Percentiles rank a stretch among this genome's conserved stretches.
Evolutionary conservation across 202 grass and related monocot genomes (phyloP).

Genomic region (Bolboschoenoplectus hybrid): DNA sequence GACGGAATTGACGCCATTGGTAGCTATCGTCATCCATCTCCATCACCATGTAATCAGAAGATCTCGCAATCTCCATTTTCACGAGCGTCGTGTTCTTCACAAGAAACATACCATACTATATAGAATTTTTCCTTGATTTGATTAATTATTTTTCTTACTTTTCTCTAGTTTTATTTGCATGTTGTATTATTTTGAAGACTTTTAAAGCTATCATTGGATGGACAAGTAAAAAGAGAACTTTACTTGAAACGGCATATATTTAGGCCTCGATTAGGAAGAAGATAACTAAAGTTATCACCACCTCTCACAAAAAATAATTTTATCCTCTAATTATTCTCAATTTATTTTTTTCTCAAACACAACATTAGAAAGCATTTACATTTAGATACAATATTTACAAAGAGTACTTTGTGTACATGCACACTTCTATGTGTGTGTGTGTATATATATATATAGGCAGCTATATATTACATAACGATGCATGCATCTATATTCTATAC

Average conservation of each 20-base stretch:
- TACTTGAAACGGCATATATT: background rate
- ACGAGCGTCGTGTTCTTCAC: background rate
- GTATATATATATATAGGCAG: too few species aligned
- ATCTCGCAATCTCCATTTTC: background rate
- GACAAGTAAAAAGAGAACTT: background rate
- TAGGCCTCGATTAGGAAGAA: background rate
- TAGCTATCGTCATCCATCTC: background rate
- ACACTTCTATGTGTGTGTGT: background rate
- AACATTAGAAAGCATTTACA: background rate
- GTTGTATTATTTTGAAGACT: background rate
- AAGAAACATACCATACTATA: background rate
- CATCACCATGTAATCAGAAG: background rate
- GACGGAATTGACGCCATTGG: background rate
- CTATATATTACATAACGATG: too few species aligned
- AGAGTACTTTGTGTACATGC: background rate
- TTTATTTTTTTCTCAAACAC: too few species aligned
- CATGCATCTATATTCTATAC: background rate
- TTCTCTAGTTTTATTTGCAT: background rate
- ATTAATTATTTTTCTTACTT: background rate
- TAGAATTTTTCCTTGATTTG: background rate
- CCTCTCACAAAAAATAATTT: too few species aligned
- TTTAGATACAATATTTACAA: background rate
- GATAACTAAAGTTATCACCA: too few species aligned
- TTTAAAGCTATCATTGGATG: background rate
- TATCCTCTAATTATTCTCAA: too few species aligned